These are phyloP conservation scores for Tolypocladium endophyticum DNA, from an alignment of 2,329 filamentous ascomycete species.

Conservation along the genomic window DNA sequence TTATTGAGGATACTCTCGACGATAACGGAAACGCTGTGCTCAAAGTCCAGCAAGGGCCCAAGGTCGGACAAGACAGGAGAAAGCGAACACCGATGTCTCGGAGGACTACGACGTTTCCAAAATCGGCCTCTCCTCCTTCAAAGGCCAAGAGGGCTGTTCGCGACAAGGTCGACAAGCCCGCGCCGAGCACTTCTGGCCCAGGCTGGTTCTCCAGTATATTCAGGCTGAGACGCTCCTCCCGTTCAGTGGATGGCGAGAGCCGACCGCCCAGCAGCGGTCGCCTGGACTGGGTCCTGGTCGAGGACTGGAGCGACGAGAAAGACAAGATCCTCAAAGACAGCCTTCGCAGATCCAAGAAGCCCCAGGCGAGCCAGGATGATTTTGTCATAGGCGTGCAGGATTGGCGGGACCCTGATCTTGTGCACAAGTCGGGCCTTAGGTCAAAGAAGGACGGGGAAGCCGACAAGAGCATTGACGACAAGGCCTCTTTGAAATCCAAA, in stretches of 20 bases:
- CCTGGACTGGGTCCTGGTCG: conserved; percentile 60
- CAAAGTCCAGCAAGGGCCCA: conserved; percentile 40
- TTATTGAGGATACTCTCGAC: conserved; percentile 48
- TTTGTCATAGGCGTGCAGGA: conserved; percentile 81
- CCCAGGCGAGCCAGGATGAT: conserved; percentile 22
- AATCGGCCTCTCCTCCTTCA: conserved; percentile 2
- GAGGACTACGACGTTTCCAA: conserved; percentile 10
- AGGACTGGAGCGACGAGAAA: conserved; percentile 53
- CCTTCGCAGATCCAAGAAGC: conserved; percentile 14
- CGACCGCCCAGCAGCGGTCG: conserved; percentile 64
- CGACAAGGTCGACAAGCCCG: conserved; percentile 9
- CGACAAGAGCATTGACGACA: conserved; percentile 2
- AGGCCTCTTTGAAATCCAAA: background rate
- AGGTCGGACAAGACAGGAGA: conserved; percentile 20
- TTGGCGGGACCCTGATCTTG: conserved; percentile 65
- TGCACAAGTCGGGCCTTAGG: conserved; percentile 13
- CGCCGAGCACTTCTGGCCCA: conserved; percentile 7
- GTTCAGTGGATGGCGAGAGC: conserved; percentile 36
- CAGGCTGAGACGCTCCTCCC: conserved; percentile 19
- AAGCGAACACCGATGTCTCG: conserved; percentile 21
- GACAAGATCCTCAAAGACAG: conserved; percentile 31
- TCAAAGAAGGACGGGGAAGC: conserved; percentile 3
- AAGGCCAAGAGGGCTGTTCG: conserved; percentile 17
- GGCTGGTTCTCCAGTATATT: conserved; percentile 38
- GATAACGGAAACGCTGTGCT: conserved; percentile 48